These are phyloP conservation scores for Sphaceloma murrayae DNA, from an alignment of 2,329 filamentous ascomycete genomes.

Conservation along the genomic window DNA sequence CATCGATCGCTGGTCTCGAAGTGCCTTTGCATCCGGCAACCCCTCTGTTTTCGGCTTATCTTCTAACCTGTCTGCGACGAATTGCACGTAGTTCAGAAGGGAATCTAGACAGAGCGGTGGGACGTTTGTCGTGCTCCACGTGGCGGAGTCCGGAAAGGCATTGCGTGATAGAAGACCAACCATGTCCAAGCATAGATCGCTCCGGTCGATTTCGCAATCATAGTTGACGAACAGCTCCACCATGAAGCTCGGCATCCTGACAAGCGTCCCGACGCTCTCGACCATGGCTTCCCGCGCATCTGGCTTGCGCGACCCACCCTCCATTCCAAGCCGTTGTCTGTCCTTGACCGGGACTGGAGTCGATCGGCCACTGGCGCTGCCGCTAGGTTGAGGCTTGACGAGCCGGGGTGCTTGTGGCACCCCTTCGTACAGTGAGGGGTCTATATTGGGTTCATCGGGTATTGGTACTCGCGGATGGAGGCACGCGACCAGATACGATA, in stretches of 20 bases:
- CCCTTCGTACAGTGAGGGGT: slow-evolving; percentile 82
- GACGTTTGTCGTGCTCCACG: slow-evolving; percentile 98
- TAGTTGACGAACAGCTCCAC: slow-evolving; percentile 96
- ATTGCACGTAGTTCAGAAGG: slow-evolving; percentile 81
- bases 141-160: slow-evolving; percentile 91
- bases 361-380: slow-evolving; percentile 66
- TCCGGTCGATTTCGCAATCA: slow-evolving; percentile 85
- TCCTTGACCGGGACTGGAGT: slow-evolving; percentile 90
- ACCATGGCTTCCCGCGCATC: slow-evolving; percentile 98
- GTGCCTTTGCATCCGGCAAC: slow-evolving; percentile 53
- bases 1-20: slow-evolving; percentile 63
- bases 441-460: slow-evolving; percentile 78
- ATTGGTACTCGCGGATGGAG: slow-evolving; percentile 92
- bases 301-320: slow-evolving; percentile 83
- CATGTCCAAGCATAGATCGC: slow-evolving; percentile 91
- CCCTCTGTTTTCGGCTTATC: slow-evolving; percentile 55
- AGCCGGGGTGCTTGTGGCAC: slow-evolving; percentile 86
- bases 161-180: slow-evolving; percentile 86
- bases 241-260: slow-evolving; percentile 89
- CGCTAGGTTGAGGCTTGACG: slow-evolving; percentile 66
- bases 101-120: slow-evolving; percentile 91
- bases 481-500: slow-evolving; percentile 90
- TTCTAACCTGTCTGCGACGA: slow-evolving; percentile 76
- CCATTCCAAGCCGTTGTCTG: slow-evolving; percentile 81
- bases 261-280: slow-evolving; percentile 84